These are phyloP conservation scores for Tuber microsphaerosporum DNA, from an alignment of 495 filamentous ascomycete species.

Conservation along the genomic window DNA sequence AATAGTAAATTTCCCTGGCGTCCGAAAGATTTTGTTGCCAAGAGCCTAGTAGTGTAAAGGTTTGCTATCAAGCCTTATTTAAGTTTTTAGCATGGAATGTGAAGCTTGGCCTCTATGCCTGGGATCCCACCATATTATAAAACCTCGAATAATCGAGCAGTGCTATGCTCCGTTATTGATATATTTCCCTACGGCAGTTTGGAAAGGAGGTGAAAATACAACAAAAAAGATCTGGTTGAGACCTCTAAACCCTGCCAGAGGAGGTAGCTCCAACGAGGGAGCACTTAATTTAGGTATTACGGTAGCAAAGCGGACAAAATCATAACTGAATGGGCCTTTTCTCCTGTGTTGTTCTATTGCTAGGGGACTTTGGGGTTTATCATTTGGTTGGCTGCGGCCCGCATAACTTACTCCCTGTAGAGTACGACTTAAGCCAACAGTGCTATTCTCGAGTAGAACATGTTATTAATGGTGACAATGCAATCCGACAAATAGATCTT, in stretches of 20 bases:
- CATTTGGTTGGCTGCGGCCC: background rate
- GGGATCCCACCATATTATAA: too few species aligned
- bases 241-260: too few species aligned
- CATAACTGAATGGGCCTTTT: background rate
- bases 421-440: background rate
- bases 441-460: background rate
- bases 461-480: background rate
- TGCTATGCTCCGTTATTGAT: background rate
- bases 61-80: too few species aligned
- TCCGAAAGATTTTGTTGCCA: too few species aligned
- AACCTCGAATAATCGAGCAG: background rate
- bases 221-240: too few species aligned
- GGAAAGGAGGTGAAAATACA: too few species aligned
- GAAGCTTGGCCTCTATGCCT: too few species aligned
- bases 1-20: too few species aligned
- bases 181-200: too few species aligned
- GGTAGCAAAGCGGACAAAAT: background rate
- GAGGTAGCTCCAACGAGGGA: too few species aligned
- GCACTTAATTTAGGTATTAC: too few species aligned
- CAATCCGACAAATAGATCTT: background rate
- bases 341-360: background rate
- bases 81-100: background rate
- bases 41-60: too few species aligned
- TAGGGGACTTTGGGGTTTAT: background rate
- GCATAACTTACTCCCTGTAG: background rate